Conservation (phyloP, 2,329 filamentous ascomycete genomes). For the Epichloe sylvatica region DNA sequence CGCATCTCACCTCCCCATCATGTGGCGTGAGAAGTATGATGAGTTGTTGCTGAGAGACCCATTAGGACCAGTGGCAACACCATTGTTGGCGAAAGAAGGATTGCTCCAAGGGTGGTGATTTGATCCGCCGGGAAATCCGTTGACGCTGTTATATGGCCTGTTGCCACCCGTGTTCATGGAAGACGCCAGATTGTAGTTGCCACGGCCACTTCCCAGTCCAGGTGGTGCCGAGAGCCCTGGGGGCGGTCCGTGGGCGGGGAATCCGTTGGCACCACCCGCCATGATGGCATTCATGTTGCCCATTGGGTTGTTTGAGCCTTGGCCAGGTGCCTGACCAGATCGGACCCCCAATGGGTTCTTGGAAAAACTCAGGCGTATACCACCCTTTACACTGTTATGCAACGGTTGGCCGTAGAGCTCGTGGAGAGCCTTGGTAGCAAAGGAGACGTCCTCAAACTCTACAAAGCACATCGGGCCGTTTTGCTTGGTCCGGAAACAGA, state of each 20-base stretch:
- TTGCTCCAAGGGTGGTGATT: conserved; percentile 15
- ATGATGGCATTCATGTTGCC: conserved; percentile 47
- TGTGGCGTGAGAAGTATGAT: conserved; percentile 19
- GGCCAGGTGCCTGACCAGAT: conserved; percentile 49
- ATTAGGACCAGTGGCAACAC: conserved; percentile 11
- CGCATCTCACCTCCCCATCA: conserved; percentile 19
- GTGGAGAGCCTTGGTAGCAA: conserved; percentile 79
- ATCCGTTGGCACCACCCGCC: conserved; percentile 36
- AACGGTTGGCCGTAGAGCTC: conserved; percentile 78
- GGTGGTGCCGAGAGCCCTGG: conserved; percentile 68
- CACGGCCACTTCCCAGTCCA: conserved; percentile 36
- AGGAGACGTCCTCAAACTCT: conserved; percentile 87
- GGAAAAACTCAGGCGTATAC: conserved; percentile 89
- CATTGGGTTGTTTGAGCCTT: conserved; percentile 26
- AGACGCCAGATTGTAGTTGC: conserved; percentile 12
- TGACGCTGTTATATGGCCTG: conserved; percentile 4
- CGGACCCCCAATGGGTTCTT: conserved; percentile 94
- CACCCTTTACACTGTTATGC: conserved; percentile 86
- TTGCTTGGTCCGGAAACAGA: conserved; percentile 88
- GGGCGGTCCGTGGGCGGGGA: conserved; percentile 61
- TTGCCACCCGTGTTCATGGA: conserved; percentile 10
- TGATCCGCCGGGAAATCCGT: conserved; percentile 9
- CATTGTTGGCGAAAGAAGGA: conserved; percentile 10
- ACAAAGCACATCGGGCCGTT: conserved; percentile 99
- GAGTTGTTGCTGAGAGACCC: conserved; percentile 8